A percentile compares a stretch with the other conserved stretches of the same genome.
phyloP scores from a whole-genome alignment of 225 moss, liverwort and hornwort genomes.

The Pleurozium schreberi region DNA sequence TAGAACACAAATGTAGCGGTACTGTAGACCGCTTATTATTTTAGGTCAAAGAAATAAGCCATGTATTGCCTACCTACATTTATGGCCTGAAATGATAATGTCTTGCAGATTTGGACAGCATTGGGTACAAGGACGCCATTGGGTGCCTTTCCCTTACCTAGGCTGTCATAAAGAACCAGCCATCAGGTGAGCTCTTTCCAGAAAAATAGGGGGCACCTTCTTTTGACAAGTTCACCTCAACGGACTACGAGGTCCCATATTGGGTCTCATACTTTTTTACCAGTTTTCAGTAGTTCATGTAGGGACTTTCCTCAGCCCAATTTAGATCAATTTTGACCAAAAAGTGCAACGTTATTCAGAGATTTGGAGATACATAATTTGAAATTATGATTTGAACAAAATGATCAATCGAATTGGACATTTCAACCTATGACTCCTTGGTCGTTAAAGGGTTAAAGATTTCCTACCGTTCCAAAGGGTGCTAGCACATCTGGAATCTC shows the following conservation, averaged over 20 bases:
- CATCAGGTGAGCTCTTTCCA: neutral
- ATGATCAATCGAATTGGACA: neutral
- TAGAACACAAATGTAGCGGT: too few relatives aligned
- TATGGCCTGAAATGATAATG: too few relatives aligned
- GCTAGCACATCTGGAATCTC: conserved; percentile 71
- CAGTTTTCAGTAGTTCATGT: neutral
- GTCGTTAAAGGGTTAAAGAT: neutral
- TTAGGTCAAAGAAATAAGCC: too few relatives aligned
- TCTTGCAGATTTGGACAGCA: too few relatives aligned
- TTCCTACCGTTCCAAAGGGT: conserved; percentile 52
- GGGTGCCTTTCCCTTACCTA: too few relatives aligned
- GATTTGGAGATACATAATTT: neutral
- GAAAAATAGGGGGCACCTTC: neutral
- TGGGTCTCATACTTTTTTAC: neutral
- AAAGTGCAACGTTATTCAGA: neutral
- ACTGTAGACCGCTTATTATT: too few relatives aligned
- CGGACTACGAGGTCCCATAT: neutral
- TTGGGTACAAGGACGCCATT: too few relatives aligned
- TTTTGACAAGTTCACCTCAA: neutral
- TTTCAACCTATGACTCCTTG: neutral
- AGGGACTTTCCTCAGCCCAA: neutral
- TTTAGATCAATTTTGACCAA: neutral
- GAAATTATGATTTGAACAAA: neutral
- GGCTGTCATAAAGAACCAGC: neutral
- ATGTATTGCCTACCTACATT: too few relatives aligned